phyloP scores from a whole-genome alignment of 768 basidiomycete species.

The Lactarius psammicola region DNA sequence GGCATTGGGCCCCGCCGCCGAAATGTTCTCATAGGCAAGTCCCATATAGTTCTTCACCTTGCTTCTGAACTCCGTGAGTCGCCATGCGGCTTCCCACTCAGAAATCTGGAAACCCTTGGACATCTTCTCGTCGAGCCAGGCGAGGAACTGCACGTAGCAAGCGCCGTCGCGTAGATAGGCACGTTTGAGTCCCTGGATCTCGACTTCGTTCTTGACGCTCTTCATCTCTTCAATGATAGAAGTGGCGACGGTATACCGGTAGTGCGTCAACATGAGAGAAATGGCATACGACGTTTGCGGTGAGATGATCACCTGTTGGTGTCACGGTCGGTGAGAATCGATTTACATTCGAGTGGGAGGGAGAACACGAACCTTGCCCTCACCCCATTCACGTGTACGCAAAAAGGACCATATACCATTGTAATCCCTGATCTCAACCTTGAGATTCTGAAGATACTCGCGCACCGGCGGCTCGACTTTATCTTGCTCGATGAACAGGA shows the following conservation, averaged over 20 bases:
- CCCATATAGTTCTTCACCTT: constrained; percentile 75
- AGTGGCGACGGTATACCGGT: constrained; percentile 71
- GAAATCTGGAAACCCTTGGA: constrained; percentile 76
- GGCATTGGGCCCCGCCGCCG: constrained; percentile 86
- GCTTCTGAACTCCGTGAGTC: constrained; percentile 73
- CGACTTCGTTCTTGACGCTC: constrained; percentile 84
- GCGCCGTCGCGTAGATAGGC: constrained; percentile 92
- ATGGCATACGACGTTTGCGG: constrained; percentile 80
- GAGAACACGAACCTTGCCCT: constrained; percentile 56
- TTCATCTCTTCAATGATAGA: constrained; percentile 75
- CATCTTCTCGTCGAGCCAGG: constrained; percentile 86
- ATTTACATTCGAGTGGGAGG: not conserved
- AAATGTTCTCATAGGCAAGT: constrained; percentile 87
- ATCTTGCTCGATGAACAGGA: constrained; percentile 72
- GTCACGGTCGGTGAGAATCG: not conserved
- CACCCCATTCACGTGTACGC: constrained; percentile 70
- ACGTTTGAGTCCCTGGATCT: constrained; percentile 75
- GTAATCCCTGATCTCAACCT: constrained; percentile 63
- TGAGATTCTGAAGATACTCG: constrained; percentile 55
- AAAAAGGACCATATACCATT: constrained; percentile 79
- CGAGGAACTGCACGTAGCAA: constrained; percentile 81
- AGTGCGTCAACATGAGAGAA: constrained; percentile 79
- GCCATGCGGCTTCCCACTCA: constrained; percentile 89
- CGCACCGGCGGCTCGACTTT: constrained; percentile 62
- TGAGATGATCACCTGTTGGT: constrained; percentile 57